These are phyloP conservation scores for Globisporangium heterothallicum DNA, from an alignment of 352 stramenopile genomes.

Conservation along the genomic window DNA sequence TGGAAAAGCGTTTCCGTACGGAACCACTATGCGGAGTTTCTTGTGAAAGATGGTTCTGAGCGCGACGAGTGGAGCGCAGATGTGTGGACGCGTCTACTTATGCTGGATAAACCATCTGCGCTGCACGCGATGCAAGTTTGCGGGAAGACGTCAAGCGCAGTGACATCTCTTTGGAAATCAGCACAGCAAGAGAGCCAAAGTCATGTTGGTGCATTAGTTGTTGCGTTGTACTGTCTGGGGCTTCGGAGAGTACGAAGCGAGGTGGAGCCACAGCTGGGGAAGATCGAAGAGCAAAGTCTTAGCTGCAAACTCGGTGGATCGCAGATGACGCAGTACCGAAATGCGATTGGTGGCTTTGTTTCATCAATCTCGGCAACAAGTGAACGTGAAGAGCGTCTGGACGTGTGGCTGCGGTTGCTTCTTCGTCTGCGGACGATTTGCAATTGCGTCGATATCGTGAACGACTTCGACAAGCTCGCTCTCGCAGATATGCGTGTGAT, in stretches of 20 bases:
- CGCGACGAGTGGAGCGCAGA: constrained; percentile 9
- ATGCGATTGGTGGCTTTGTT: constrained; percentile 47
- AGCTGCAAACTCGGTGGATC: constrained; percentile 42
- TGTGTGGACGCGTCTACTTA: constrained; percentile 16
- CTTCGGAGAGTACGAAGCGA: constrained; percentile 68
- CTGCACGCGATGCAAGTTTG: constrained; percentile 36
- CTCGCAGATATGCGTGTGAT: constrained; percentile 63
- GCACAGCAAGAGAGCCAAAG: constrained; percentile 23
- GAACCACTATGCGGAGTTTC: constrained; percentile 45
- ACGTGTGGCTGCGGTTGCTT: constrained; percentile 59
- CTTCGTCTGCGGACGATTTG: constrained; percentile 65
- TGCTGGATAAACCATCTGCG: constrained; percentile 45
- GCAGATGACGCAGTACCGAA: constrained; percentile 65
- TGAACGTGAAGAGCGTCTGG: constrained; percentile 46
- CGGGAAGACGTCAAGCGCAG: constrained; percentile 35
- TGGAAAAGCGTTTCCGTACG: constrained; percentile 40
- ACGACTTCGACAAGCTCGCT: constrained; percentile 70
- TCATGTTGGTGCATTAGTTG: constrained; percentile 34
- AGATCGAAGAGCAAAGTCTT: constrained; percentile 81
- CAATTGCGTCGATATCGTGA: constrained; percentile 76
- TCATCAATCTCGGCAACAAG: constrained; percentile 30
- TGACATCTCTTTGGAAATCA: constrained; percentile 39
- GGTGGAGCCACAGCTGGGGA: constrained; percentile 70
- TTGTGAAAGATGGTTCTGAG: constrained; percentile 25
- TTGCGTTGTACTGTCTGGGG: constrained; percentile 55